These are phyloP conservation scores for Mycena leptocephala DNA, from an alignment of 768 basidiomycete species.

Conservation along the genomic window DNA sequence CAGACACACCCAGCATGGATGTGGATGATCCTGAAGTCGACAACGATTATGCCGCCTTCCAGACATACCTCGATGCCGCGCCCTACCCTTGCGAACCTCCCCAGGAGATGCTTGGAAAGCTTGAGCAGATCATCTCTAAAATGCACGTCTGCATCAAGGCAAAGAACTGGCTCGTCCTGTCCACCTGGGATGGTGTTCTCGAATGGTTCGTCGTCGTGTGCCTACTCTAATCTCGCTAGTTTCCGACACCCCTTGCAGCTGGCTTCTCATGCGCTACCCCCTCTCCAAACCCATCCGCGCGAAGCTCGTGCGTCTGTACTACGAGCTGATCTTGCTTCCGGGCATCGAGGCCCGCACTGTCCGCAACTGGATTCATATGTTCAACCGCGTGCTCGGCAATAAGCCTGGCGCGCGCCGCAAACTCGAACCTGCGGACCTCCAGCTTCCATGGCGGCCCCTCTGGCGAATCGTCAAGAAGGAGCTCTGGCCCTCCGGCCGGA, in stretches of 20 bases:
- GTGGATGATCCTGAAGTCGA: constrained; percentile 62
- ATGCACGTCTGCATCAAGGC: constrained; percentile 81
- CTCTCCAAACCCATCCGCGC: constrained; percentile 79
- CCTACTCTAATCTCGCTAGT: neutral
- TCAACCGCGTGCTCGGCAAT: constrained; percentile 78
- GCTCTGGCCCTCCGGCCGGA: constrained; percentile 73
- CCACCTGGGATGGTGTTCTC: constrained; percentile 85
- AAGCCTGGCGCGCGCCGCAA: constrained; percentile 78
- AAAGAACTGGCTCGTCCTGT: constrained; percentile 82
- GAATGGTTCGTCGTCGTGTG: constrained; percentile 70
- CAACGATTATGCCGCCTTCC: constrained; percentile 73
- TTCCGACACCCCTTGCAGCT: constrained; percentile 59
- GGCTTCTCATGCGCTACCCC: constrained; percentile 88
- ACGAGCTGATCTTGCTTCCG: constrained; percentile 83
- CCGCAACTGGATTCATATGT: constrained; percentile 86
- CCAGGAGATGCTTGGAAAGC: constrained; percentile 79
- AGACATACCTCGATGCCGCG: constrained; percentile 76
- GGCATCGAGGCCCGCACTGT: constrained; percentile 82
- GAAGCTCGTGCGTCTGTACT: constrained; percentile 83
- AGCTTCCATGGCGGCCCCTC: constrained; percentile 83
- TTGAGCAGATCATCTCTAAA: constrained; percentile 80
- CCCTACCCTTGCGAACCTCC: constrained; percentile 84
- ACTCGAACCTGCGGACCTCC: constrained; percentile 77
- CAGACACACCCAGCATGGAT: constrained; percentile 45
- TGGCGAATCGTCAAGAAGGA: constrained; percentile 85